Evolutionary conservation across 1,284 basidiomycete genomes (phyloP), one percentile per base, ranked within the genome.

Genomic region (Mycena sp.): DNA sequence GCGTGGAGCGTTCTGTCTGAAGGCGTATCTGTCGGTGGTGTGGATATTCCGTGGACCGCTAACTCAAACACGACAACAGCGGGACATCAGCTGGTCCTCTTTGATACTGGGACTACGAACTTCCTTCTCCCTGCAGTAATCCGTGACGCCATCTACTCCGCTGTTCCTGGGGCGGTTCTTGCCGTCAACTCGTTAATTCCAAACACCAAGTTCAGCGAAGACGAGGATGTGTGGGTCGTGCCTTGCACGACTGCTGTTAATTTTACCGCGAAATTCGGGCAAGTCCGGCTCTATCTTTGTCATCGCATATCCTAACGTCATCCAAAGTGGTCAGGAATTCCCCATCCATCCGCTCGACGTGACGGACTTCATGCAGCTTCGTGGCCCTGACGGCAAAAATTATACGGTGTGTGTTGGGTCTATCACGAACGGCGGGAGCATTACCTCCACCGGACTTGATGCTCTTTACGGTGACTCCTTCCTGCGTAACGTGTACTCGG

Each of bases 131-230:
- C 50, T 1, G 12, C 43, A 4, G 43, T 45, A 2, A 43, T 63
- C 17, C 40, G 54, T 17, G 68, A 79, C 46, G 73, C 70, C 2
- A 79, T 85, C 37, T 84, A 82, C 54, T 71, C 75, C n/a, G 48
- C 53, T 25, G 64, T 83, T 40, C 68, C 73, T n/a, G 80, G 80
- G 1, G 72, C 81, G 0, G 72, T 75, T 1, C 46, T 64, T 2
- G 48, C 52, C 17, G 45, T 37, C 40, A 56, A 64, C 28, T 44
- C 56, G 16, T 32, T 37, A 6, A 4, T 63, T 1, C n/a, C 2
- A 0, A 54, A 43, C 32, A n/a, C n/a, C 23, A 14, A 58, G 26
- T 73, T 73, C 49, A 73, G 76, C 61, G 50, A 56, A 5, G 72
- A 65, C 1, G 16, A 32, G 2, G 66, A 74, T 32, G 52, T 69